These are phyloP conservation scores for Daldinia caldariorum DNA, from an alignment of 495 filamentous ascomycete species.

Conservation along the genomic window DNA sequence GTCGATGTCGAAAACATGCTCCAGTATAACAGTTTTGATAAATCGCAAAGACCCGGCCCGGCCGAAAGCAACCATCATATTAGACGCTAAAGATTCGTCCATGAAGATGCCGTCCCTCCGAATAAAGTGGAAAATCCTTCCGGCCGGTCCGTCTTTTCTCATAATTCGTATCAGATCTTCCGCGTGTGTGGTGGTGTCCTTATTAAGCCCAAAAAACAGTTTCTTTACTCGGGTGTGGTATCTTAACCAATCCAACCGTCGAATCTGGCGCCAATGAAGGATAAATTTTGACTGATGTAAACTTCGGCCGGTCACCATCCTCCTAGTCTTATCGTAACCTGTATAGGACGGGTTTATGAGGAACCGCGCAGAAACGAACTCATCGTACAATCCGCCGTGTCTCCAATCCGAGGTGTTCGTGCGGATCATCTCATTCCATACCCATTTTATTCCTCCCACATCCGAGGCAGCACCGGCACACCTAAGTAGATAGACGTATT, in stretches of 20 bases:
- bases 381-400: conserved; percentile 37
- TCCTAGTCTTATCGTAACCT: conserved; percentile 43
- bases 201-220: conserved; percentile 45
- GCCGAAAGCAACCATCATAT: conserved; percentile 46
- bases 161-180: conserved; percentile 47
- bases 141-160: conserved; percentile 26
- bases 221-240: conserved; percentile 18
- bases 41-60: conserved; percentile 42
- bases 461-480: conserved; percentile 51
- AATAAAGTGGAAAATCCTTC: conserved; percentile 21
- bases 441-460: conserved; percentile 15
- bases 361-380: conserved; percentile 52
- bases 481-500: conserved; percentile 49
- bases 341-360: conserved; percentile 51
- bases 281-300: conserved; percentile 35
- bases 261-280: not conserved
- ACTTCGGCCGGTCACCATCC: conserved; percentile 47
- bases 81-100: conserved; percentile 47
- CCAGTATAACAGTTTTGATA: conserved; percentile 36
- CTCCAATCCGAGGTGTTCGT: conserved; percentile 22
- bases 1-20: conserved; percentile 36
- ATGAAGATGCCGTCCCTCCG: conserved; percentile 43
- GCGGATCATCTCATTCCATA: conserved; percentile 43
- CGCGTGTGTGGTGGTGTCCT: conserved; percentile 14
- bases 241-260: conserved; percentile 31